These are phyloP conservation scores for Pyrenopolyporus hunteri DNA, from an alignment of 495 filamentous ascomycete species.

Conservation along the genomic window DNA sequence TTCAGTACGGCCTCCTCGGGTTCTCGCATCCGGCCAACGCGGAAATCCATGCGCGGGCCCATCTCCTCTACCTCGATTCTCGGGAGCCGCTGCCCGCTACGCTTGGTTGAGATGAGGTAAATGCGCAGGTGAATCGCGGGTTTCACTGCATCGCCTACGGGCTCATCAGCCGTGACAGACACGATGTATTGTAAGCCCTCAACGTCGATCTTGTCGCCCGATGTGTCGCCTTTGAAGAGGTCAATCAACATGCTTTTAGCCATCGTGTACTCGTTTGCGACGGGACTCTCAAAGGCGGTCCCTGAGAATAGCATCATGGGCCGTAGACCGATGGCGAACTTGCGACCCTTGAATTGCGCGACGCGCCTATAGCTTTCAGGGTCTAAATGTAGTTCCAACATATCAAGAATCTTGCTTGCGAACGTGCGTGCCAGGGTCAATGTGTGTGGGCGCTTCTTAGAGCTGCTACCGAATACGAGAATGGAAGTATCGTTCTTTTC, in stretches of 20 bases:
- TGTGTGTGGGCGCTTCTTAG: slow-evolving; percentile 92
- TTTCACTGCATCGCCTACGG: slow-evolving; percentile 53
- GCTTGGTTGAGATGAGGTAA: slow-evolving; percentile 83
- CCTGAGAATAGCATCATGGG: slow-evolving; percentile 89
- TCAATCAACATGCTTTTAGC: slow-evolving; percentile 88
- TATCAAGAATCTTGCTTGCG: slow-evolving; percentile 83
- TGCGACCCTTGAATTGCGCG: slow-evolving; percentile 79
- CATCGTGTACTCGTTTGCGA: slow-evolving; percentile 74
- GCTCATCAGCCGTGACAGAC: slow-evolving; percentile 78
- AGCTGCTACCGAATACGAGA: slow-evolving; percentile 75
- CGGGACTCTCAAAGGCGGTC: slow-evolving; percentile 78
- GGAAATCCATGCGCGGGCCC: slow-evolving; percentile 93
- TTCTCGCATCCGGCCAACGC: slow-evolving; percentile 78
- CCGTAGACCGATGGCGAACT: slow-evolving; percentile 80
- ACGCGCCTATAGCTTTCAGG: slow-evolving; percentile 67
- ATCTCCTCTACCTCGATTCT: slow-evolving; percentile 94
- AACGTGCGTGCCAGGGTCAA: slow-evolving; percentile 86
- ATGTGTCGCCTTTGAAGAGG: slow-evolving; percentile 74
- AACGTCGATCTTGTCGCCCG: slow-evolving; percentile 81
- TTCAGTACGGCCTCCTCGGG: slow-evolving; percentile 79
- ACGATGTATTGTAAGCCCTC: slow-evolving; percentile 92
- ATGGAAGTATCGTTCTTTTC: slow-evolving; percentile 92
- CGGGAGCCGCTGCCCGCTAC: slow-evolving; percentile 83
- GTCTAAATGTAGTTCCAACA: slow-evolving; percentile 86
- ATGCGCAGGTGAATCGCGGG: slow-evolving; percentile 81